Evolutionary conservation across 2,329 filamentous ascomycete genomes (phyloP).

Genomic region (Dactylellina parvicollis): DNA sequence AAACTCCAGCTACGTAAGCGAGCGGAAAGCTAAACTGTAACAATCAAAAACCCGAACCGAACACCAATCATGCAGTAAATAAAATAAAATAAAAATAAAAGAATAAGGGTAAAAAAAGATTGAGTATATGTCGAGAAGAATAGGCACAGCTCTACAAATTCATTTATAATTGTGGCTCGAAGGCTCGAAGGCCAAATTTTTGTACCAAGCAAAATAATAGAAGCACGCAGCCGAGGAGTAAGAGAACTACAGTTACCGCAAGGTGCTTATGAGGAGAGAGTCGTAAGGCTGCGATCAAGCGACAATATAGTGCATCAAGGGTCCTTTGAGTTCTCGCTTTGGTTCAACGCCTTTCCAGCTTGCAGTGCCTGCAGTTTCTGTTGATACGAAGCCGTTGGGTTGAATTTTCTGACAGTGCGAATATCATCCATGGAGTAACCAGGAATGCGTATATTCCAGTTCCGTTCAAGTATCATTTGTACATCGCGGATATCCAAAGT

Average conservation of each 20-base stretch:
- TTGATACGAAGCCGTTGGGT: constrained; percentile 88
- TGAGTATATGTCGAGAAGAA: background rate
- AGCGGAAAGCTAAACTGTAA: background rate
- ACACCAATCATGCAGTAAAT: constrained; percentile 31
- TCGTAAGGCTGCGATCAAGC: background rate
- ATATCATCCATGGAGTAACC: constrained; percentile 95
- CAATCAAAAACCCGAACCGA: constrained; percentile 1
- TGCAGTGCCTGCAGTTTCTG: constrained; percentile 97
- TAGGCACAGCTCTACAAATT: no score
- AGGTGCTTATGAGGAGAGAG: no score
- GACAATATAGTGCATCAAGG: background rate
- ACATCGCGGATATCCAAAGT: constrained; percentile 89
- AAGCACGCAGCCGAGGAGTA: no score
- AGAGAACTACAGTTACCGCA: background rate
- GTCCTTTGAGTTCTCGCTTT: constrained; percentile 57
- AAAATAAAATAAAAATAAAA: no score
- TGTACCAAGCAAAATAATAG: no score
- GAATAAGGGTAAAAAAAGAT: background rate
- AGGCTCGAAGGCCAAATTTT: no score
- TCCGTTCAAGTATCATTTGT: constrained; percentile 82
- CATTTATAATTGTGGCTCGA: no score
- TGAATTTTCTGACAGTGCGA: constrained; percentile 90
- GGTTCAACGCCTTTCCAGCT: constrained; percentile 77
- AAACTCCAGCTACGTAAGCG: constrained; percentile 8
- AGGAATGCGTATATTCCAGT: constrained; percentile 90